Conservation (phyloP, 1,284 basidiomycete genomes). For the Ustilago loliicola region DNA sequence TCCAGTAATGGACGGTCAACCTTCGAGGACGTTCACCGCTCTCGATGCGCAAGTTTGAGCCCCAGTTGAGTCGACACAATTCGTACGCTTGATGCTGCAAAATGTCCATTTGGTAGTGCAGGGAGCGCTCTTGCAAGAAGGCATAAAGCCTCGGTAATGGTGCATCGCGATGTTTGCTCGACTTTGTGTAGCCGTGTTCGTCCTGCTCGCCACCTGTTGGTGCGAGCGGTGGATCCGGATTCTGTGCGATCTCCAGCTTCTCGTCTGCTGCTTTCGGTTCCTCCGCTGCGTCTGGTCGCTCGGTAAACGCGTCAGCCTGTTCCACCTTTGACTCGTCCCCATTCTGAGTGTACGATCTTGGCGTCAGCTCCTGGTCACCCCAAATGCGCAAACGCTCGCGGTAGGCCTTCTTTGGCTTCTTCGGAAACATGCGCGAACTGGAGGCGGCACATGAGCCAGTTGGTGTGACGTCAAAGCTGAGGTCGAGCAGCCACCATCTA, state of each 20-base stretch:
- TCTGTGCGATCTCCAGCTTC: background rate
- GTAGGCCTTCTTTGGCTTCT: constrained; percentile 52
- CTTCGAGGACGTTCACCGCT: constrained; percentile 35
- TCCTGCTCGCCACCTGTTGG: background rate
- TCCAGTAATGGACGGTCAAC: constrained; percentile 60
- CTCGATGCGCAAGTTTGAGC: constrained; percentile 46
- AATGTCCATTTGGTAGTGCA: constrained; percentile 67
- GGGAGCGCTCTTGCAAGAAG: constrained; percentile 61
- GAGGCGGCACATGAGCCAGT: constrained; percentile 49
- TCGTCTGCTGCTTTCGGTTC: constrained; percentile 18
- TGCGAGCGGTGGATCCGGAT: background rate
- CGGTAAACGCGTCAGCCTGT: constrained; percentile 4
- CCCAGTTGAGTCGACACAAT: constrained; percentile 60
- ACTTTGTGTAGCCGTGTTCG: constrained; percentile 4
- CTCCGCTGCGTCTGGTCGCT: constrained; percentile 9
- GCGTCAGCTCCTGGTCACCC: constrained; percentile 57
- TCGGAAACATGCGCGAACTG: constrained; percentile 39
- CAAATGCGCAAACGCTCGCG: constrained; percentile 47
- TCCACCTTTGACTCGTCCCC: constrained; percentile 15
- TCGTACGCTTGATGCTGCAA: constrained; percentile 62
- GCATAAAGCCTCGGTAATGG: constrained; percentile 55
- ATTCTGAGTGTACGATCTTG: constrained; percentile 17
- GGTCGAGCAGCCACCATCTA: constrained; percentile 65
- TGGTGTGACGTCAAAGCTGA: constrained; percentile 59
- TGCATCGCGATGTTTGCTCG: constrained; percentile 28